Evolutionary conservation across 1,284 basidiomycete genomes (phyloP), one percentile per base, ranked within the genome.

Genomic region (Pterulicium gracile): DNA sequence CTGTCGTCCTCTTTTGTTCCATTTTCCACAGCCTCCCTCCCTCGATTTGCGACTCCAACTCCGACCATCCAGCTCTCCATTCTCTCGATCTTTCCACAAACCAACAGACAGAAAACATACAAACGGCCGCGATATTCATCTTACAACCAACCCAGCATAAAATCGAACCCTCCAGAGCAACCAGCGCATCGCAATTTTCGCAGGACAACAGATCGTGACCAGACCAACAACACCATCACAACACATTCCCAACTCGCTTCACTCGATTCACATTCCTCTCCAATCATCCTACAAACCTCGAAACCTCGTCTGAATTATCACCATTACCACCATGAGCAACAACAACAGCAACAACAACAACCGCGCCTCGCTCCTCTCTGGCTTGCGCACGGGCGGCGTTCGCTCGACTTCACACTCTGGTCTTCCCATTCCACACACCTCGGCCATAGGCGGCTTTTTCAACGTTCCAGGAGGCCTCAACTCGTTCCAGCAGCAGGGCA

Each of bases 371-470:
- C 81, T 89, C 57, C 83, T 89, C 63, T 73, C 82, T 52, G 84
- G 83, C 56, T 84, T 89, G 58, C 83, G 86, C 61, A 89, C 86
- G 47, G 86, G 87, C 61, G 86, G 86, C 47, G 87, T 88, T 50
- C 82, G 86, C 56, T 78, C 85, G 14, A 60, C 72, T 40, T 80
- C 83, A 51, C 66, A 69, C 55, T 65, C 65, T 53, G 68, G 44
- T 70, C 67, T 51, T 65, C 56, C 56, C 53, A 58, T 66, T 2
- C 75, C 76, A 36, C 68, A 73, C 56, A 73, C 73, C 32, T 70
- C 75, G 23, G 68, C 69, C n/a, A 66, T 69, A 7, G 58, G 60
- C 27, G 64, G 61, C 47, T 60, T 69, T 43, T 71, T 71, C 60
- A 66, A 66, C 56, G 52, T 72, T 19, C 67, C 72, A 34, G n/a